A percentile compares a stretch with the other conserved stretches of the same genome.
phyloP scores from a whole-genome alignment of 2,329 filamentous ascomycete species.

The Colletotrichum somersetense region DNA sequence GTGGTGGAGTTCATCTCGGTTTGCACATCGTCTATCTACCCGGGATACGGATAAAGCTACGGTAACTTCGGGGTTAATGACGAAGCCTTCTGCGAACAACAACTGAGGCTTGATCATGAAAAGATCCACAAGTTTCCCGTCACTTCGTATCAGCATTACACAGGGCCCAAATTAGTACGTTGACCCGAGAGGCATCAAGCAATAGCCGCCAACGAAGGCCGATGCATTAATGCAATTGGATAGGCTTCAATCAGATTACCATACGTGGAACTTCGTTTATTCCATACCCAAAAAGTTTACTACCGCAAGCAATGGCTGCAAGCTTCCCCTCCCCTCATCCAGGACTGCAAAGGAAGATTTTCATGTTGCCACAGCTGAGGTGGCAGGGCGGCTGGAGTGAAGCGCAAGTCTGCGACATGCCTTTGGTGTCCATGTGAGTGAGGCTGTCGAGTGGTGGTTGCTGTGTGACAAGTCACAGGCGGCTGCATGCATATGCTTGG shows the following conservation, averaged over 20 bases:
- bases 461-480: constrained; percentile 28
- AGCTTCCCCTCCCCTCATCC: constrained; percentile 13
- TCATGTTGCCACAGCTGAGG: constrained; percentile 21
- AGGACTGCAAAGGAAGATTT: constrained; percentile 10
- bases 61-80: background rate
- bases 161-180: background rate
- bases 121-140: background rate
- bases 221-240: background rate
- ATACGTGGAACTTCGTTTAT: constrained; percentile 5
- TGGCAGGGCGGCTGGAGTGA: constrained; percentile 15
- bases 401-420: constrained; percentile 7
- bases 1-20: constrained; percentile 16
- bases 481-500: constrained; percentile 31
- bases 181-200: background rate
- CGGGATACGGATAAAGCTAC: background rate
- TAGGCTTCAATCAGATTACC: background rate
- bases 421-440: constrained; percentile 16
- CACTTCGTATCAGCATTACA: background rate
- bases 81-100: background rate
- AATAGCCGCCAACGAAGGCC: background rate
- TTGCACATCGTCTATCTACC: constrained; percentile 12
- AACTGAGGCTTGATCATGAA: background rate
- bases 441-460: constrained; percentile 30
- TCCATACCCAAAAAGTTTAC: background rate
- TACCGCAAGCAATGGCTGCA: constrained; percentile 3